Conservation (phyloP, 306 rosid genomes). For the Quercus mongolica region DNA sequence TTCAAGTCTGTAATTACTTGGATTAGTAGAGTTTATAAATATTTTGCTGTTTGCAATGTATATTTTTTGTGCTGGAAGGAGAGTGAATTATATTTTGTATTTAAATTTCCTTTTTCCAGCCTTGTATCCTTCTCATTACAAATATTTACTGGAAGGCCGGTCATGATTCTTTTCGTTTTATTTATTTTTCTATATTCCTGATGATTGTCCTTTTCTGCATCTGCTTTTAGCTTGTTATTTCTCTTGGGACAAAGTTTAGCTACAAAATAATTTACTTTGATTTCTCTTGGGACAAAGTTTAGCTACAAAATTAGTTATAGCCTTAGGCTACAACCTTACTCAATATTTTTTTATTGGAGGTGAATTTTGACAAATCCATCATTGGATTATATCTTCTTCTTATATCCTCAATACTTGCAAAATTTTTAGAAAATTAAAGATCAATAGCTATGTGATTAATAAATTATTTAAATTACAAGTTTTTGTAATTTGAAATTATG, state of each 20-base stretch:
- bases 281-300: not conserved
- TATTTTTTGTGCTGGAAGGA: not conserved
- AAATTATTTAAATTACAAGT: too few relatives aligned
- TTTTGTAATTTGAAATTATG: too few relatives aligned
- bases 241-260: too few relatives aligned
- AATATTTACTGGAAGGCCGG: not conserved
- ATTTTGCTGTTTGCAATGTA: not conserved
- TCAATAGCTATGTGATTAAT: too few relatives aligned
- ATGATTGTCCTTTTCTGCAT: not conserved
- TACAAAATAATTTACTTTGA: not conserved
- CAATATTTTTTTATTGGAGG: too few relatives aligned
- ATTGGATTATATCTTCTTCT: too few relatives aligned
- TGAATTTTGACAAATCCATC: too few relatives aligned
- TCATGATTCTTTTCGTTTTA: not conserved
- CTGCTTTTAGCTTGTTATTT: not conserved
- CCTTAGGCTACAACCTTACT: too few relatives aligned
- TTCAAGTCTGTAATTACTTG: not conserved
- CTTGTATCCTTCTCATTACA: not conserved
- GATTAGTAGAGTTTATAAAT: not conserved
- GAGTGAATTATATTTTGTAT: not conserved
- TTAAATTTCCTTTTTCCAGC: not conserved
- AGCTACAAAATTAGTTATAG: too few relatives aligned
- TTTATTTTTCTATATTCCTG: not conserved
- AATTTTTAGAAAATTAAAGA: too few relatives aligned
- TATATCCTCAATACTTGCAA: too few relatives aligned